Base-by-base conservation (phyloP, 352 stramenopile genomes). In the Phytopythium montanum region DNA sequence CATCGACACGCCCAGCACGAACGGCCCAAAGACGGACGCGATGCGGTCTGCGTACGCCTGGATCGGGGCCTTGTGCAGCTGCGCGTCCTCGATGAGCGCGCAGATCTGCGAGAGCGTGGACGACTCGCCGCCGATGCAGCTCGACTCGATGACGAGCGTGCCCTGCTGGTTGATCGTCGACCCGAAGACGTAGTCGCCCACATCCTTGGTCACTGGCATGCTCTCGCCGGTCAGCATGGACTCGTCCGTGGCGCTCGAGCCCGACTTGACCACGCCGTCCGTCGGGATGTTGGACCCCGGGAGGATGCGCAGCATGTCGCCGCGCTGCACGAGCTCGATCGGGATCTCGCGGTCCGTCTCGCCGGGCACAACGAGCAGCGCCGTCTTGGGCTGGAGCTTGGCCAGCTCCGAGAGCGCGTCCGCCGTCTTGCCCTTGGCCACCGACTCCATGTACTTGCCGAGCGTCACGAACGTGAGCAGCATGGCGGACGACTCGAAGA, bases 361-460 rank as follows among this genome's bases (percentile, higher is more conserved):
- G 2, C 79, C 82, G 0, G 70, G 56, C 0, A 66, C 57, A 26
- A 92, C 73, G 9, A 96, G 60, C 12, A 93, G 51, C 1, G 87
- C 87, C 5, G 75, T 90, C 58, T 95, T 94, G 0, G 85, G 74
- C 57, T 96, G 85, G 7, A 96, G 49, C 53, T 88, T 90, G 2
- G 78, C 70, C 23, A 96, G 57, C 28, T 92, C 75, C 0, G 81
- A 81, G 13, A 96, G 52, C 2, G 85, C 84, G 31, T 91, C 78
- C 0, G 88, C 79, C 0, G 88, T 95, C 54, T 93, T 90, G 5
- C 82, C 85, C 61, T 96, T 96, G 14, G 88, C 88, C 52, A 92
- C 69, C 34, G 88, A 90, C 63, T 96, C 88, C 76, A 96, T 87
- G 72, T 92, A 94, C 68, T 95, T 95, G 51, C 88, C 88, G 3